Conservation (phyloP, 306 rosid genomes). For the Acacia confusa region DNA sequence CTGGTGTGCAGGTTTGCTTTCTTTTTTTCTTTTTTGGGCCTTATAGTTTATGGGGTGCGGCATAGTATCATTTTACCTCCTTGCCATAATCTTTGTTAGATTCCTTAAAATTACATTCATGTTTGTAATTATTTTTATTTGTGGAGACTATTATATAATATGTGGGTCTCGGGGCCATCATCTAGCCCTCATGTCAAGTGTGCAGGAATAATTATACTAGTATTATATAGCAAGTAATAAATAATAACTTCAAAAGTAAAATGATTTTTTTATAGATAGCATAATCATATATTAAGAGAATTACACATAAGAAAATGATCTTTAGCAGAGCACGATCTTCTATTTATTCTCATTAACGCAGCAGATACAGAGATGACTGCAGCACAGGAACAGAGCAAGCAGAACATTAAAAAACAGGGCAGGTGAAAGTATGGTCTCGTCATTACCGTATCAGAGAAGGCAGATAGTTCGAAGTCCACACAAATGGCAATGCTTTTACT, state of each 20-base stretch:
- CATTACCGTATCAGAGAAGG: too few species aligned
- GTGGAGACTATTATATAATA: too few species aligned
- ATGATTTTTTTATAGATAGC: neutral
- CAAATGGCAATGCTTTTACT: neutral
- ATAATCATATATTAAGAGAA: neutral
- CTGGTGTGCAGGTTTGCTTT: conserved; percentile 12
- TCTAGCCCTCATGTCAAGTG: too few species aligned
- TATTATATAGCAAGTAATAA: too few species aligned
- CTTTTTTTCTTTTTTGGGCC: neutral
- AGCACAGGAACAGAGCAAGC: neutral
- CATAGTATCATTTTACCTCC: neutral
- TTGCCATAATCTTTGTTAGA: neutral
- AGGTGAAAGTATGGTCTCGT: neutral
- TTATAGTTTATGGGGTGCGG: neutral
- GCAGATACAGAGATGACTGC: neutral
- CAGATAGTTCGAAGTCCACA: neutral
- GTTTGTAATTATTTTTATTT: neutral
- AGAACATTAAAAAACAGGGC: neutral
- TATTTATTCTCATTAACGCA: neutral
- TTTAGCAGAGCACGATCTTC: neutral
- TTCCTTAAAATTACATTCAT: neutral
- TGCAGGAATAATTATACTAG: too few species aligned
- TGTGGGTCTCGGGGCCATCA: too few species aligned
- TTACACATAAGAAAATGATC: neutral
- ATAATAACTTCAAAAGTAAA: neutral